These are phyloP conservation scores for Tolypocladium tropicale DNA, from an alignment of 2,329 filamentous ascomycete genomes.

Conservation along the genomic window DNA sequence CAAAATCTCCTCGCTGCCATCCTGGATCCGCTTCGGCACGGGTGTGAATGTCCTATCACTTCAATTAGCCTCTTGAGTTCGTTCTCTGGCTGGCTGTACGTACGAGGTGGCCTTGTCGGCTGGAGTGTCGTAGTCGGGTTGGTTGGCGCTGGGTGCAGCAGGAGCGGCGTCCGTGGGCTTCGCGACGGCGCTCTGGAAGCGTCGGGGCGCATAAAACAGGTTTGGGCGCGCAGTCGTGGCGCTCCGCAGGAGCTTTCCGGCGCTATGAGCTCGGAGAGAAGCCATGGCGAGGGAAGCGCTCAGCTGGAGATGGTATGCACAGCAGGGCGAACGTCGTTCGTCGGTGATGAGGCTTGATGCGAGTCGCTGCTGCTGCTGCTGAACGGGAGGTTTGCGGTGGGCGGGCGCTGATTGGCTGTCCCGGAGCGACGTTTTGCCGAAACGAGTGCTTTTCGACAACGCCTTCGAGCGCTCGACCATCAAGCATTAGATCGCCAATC, in stretches of 20 bases:
- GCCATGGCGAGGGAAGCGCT: slow-evolving; percentile 43
- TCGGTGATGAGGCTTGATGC: not conserved
- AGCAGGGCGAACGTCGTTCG: slow-evolving; percentile 15
- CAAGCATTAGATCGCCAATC: slow-evolving; percentile 14
- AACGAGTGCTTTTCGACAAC: slow-evolving; percentile 40
- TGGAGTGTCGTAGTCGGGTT: slow-evolving; percentile 71
- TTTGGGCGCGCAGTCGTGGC: slow-evolving; percentile 26
- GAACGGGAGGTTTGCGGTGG: slow-evolving; percentile 11
- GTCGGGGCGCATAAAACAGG: slow-evolving; percentile 34
- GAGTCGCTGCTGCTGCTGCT: slow-evolving; percentile 7
- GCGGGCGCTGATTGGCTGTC: slow-evolving; percentile 28
- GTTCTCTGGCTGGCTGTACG: slow-evolving; percentile 5
- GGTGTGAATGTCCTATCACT: slow-evolving; percentile 70
- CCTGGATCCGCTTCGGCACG: slow-evolving; percentile 78
- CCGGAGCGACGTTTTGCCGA: slow-evolving; percentile 33
- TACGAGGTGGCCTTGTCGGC: slow-evolving; percentile 90
- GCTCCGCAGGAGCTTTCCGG: slow-evolving; percentile 41
- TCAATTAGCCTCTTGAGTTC: not conserved
- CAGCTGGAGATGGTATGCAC: slow-evolving; percentile 18
- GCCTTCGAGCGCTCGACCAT: slow-evolving; percentile 11
- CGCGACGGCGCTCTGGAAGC: slow-evolving; percentile 44
- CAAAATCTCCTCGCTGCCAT: slow-evolving; percentile 75
- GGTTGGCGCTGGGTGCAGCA: slow-evolving; percentile 39
- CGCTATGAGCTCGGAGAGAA: slow-evolving; percentile 48
- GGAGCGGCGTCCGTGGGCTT: slow-evolving; percentile 28